Evolutionary conservation across 805 yeast genomes (phyloP).

Genomic region (Hanseniaspora valbyensis): DNA sequence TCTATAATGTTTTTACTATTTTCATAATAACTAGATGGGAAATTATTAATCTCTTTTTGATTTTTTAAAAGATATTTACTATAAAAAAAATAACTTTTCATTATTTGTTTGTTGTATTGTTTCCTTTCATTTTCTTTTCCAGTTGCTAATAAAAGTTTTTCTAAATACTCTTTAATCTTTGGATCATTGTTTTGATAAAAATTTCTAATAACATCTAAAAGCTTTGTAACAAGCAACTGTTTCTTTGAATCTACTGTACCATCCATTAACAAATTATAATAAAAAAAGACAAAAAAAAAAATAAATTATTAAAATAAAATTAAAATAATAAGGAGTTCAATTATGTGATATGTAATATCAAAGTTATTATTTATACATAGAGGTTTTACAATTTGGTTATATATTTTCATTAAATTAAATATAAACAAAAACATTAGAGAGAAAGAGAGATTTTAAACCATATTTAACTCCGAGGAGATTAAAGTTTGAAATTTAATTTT

Average conservation of each 20-base stretch:
- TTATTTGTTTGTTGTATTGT: background rate
- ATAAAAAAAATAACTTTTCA: background rate
- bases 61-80: constrained; percentile 2
- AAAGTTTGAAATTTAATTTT: too few species aligned
- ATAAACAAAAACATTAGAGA: too few species aligned
- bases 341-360: too few species aligned
- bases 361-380: too few species aligned
- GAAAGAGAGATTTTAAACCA: too few species aligned
- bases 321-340: too few species aligned
- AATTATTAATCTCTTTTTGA: background rate
- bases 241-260: background rate
- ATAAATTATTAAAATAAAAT: too few species aligned
- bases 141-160: background rate
- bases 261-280: background rate
- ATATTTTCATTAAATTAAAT: too few species aligned
- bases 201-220: background rate
- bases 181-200: background rate
- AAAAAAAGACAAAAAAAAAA: too few species aligned
- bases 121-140: background rate
- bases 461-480: too few species aligned
- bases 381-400: too few species aligned
- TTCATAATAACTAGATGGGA: background rate
- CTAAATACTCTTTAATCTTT: background rate
- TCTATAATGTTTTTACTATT: background rate
- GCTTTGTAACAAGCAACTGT: background rate